Percentiles rank a stretch among this genome's conserved stretches.
Conservation (phyloP, 2,329 filamentous ascomycete genomes). For the Dothideomycetes sp. region DNA sequence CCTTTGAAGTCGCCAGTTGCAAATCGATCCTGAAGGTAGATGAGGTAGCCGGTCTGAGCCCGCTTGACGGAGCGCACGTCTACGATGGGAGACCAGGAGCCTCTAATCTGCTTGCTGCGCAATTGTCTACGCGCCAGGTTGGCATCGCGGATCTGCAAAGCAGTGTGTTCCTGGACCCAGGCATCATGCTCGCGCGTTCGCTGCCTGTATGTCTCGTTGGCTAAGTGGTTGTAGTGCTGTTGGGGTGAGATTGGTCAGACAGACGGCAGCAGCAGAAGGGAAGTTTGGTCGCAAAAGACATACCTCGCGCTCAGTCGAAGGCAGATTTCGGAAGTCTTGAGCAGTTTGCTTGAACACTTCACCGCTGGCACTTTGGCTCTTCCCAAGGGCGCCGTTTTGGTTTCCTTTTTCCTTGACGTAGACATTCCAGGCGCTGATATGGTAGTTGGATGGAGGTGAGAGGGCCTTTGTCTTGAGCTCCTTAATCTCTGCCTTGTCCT, state of each 20-base stretch:
- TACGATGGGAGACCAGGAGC: constrained; percentile 13
- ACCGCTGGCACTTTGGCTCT: neutral
- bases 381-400: neutral
- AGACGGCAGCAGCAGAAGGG: constrained; percentile 12
- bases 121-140: constrained; percentile 46
- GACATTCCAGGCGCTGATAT: constrained; percentile 19
- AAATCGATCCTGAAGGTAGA: constrained; percentile 39
- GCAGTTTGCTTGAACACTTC: constrained; percentile 20
- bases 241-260: neutral
- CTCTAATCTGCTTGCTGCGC: constrained; percentile 16
- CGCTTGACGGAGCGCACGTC: constrained; percentile 48
- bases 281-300: constrained; percentile 1
- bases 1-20: constrained; percentile 43
- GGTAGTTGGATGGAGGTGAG: neutral
- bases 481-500: constrained; percentile 23
- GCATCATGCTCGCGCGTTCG: constrained; percentile 38
- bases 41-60: constrained; percentile 30
- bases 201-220: constrained; percentile 37
- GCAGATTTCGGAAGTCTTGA: constrained; percentile 34
- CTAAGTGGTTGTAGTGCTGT: constrained; percentile 46
- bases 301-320: constrained; percentile 39
- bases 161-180: constrained; percentile 48
- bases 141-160: constrained; percentile 48
- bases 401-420: constrained; percentile 24
- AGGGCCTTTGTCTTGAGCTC: constrained; percentile 32